Conservation (phyloP, 257 asterid species). For the Catharanthus roseus region DNA sequence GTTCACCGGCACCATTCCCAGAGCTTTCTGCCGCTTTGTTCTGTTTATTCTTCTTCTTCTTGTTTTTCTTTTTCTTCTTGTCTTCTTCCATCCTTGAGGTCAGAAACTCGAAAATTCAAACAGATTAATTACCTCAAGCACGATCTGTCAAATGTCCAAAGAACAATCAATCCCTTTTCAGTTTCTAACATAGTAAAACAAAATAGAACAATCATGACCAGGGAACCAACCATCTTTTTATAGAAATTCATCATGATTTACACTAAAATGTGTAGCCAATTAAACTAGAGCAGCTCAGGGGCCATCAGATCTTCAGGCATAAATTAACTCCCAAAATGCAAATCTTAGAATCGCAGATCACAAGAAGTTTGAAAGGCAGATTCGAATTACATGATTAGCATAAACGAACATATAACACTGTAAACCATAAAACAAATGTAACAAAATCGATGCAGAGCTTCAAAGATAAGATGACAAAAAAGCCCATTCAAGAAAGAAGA, state of each 20-base stretch:
- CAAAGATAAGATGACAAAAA: not conserved
- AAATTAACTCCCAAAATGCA: not conserved
- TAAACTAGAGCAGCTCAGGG: not conserved
- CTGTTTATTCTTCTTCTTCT: conserved; percentile 65
- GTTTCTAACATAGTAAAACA: not conserved
- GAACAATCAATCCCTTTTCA: not conserved
- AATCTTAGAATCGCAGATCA: not conserved
- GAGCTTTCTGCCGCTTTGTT: conserved; percentile 38
- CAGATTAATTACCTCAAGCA: not conserved
- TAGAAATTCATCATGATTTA: not conserved
- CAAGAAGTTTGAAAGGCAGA: not conserved
- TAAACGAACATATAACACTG: not conserved
- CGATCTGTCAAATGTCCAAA: conserved; percentile 1
- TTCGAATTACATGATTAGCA: not conserved
- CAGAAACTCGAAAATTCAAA: not conserved
- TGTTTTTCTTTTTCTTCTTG: conserved; percentile 56
- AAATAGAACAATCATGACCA: not conserved
- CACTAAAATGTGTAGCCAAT: not conserved
- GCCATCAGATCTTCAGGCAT: not conserved
- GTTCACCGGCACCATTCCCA: conserved; percentile 31
- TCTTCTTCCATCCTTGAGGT: conserved; percentile 36
- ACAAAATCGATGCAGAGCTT: not conserved
- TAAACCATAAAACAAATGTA: not conserved
- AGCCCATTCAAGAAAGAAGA: not conserved
- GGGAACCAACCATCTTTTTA: not conserved